Conservation (phyloP, 2,329 filamentous ascomycete genomes). For the Neofusicoccum laricinum region DNA sequence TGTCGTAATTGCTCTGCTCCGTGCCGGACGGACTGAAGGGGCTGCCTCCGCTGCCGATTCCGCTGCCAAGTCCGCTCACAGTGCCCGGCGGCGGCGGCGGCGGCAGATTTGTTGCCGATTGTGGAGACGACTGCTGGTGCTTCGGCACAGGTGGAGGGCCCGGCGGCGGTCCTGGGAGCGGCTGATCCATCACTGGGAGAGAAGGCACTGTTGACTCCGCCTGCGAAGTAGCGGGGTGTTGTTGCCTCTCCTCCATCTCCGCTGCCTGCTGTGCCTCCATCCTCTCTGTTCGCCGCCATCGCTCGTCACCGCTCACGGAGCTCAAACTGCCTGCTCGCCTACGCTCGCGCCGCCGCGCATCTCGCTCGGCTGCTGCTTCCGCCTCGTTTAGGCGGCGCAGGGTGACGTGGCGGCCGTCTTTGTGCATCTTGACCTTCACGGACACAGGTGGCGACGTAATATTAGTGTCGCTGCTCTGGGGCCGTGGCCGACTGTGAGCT, state of each 20-base stretch:
- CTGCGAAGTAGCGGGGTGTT: constrained; percentile 24
- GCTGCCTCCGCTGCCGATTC: constrained; percentile 28
- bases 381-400: constrained; percentile 59
- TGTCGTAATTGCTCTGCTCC: constrained; percentile 38
- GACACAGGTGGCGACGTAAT: constrained; percentile 59
- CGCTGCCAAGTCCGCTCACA: constrained; percentile 24
- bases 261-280: constrained; percentile 25
- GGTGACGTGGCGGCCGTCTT: constrained; percentile 62
- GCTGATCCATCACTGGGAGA: constrained; percentile 2
- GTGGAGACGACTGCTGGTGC: constrained; percentile 13
- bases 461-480: constrained; percentile 38
- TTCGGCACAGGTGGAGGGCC: constrained; percentile 24
- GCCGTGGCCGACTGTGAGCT: constrained; percentile 30
- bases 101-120: neutral
- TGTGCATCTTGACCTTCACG: constrained; percentile 64
- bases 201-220: constrained; percentile 18
- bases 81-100: neutral
- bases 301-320: constrained; percentile 37
- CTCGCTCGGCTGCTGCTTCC: constrained; percentile 60
- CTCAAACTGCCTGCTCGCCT: constrained; percentile 39
- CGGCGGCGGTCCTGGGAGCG: constrained; percentile 28
- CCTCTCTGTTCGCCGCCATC: constrained; percentile 39
- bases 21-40: constrained; percentile 31
- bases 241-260: constrained; percentile 18
- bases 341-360: constrained; percentile 50